Evolutionary conservation across 352 stramenopile species (phyloP).

Genomic region (Phytopythium chamaehyphon): DNA sequence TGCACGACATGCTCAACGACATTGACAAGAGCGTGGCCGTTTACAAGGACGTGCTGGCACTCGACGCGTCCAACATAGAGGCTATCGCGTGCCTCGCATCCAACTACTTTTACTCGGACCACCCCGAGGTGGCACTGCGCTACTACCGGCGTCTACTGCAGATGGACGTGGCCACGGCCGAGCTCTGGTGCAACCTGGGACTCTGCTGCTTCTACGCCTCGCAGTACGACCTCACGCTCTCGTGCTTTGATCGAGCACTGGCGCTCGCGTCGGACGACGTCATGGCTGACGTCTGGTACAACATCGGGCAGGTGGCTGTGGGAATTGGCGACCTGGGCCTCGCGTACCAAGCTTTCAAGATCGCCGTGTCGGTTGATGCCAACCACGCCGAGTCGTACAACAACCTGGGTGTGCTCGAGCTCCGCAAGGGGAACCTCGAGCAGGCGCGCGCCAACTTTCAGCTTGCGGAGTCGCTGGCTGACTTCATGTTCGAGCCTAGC

Average conservation of each 20-base stretch:
- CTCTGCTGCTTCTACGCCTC: conserved; percentile 93
- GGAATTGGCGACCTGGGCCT: conserved; percentile 91
- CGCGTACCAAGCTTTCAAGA: conserved; percentile 93
- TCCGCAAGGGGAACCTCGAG: conserved; percentile 87
- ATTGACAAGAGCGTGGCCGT: conserved; percentile 61
- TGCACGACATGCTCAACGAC: conserved; percentile 93
- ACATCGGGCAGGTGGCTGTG: conserved; percentile 91
- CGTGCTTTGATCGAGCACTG: conserved; percentile 91
- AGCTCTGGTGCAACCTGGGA: conserved; percentile 94
- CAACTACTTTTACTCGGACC: conserved; percentile 93
- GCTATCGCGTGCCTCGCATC: conserved; percentile 90
- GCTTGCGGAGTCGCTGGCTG: conserved; percentile 68
- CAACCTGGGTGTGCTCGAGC: conserved; percentile 89
- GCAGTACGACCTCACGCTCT: conserved; percentile 94
- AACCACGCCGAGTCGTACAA: conserved; percentile 92
- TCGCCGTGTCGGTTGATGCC: conserved; percentile 87
- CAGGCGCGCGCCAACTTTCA: conserved; percentile 83
- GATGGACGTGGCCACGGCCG: conserved; percentile 88
- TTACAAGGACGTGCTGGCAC: conserved; percentile 87
- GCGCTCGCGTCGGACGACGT: conserved; percentile 84
- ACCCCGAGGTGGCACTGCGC: conserved; percentile 88
- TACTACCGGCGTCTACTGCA: conserved; percentile 93
- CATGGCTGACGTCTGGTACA: conserved; percentile 94
- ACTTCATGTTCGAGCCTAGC: conserved; percentile 90
- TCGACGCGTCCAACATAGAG: conserved; percentile 90